Evolutionary conservation across 345 rosid genomes (phyloP), one percentile per base, ranked within the genome.

Genomic region (Populus alba): DNA sequence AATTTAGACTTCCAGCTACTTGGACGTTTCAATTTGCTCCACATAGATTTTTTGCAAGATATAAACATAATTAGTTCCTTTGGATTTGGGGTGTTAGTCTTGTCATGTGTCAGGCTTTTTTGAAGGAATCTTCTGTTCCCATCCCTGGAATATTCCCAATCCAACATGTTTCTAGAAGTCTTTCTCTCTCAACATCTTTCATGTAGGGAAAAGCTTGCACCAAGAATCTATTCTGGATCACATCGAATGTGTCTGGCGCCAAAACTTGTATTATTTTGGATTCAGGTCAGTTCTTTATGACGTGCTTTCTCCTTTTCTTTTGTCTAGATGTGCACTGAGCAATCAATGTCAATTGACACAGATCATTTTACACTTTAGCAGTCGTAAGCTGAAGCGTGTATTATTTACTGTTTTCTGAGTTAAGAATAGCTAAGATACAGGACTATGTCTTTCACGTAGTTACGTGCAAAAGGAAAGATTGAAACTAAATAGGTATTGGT

Each of bases 241-340:
- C 2, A 25, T 23, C 22, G 72, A 17, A 35, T 47, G 41, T 27
- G 33, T 10, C 16, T 61, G 65, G 51, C 75, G 49, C 49, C 62
- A 10, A 39, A 73, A 59, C 27, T 63, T 29, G 35, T 59, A 49
- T 62, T 47, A 15, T 70, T 17, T 70, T 73, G 49, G 68, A 67
- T 71, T n/a, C 3, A 51, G 17, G 65, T 25, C 0, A 6, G 15
- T 72, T 70, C 53, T 16, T 20, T 43, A 18, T 66, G 68, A 65
- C 65, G 31, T 79, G 67, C 15, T 22, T 76, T 69, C 31, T 70
- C 38, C 8, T 68, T 53, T 69, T 49, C 9, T 66, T 74, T 71
- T 51, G 17, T 41, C 39, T 25, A 33, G 73, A 20, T 61, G 43
- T 31, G 68, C 51, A 72, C 22, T 73, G 43, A 39, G 61, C 62